A percentile compares a stretch with the other conserved stretches of the same genome.
phyloP scores from a whole-genome alignment of 495 filamentous ascomycete genomes.

The Penicillium tannophilum region DNA sequence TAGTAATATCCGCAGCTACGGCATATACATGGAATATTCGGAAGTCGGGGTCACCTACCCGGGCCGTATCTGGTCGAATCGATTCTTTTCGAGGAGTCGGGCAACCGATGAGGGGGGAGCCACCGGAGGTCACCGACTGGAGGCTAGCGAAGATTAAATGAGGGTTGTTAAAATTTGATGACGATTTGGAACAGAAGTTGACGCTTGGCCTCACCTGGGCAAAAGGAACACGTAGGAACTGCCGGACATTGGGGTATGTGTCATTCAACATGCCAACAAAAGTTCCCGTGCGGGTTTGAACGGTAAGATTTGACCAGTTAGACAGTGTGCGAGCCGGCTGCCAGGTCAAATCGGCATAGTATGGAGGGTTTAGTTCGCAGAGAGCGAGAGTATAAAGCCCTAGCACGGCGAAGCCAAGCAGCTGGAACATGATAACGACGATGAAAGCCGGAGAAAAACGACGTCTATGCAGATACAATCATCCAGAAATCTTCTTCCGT shows the following conservation, averaged over 20 bases:
- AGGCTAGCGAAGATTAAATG: not conserved
- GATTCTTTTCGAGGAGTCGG: conserved; percentile 4
- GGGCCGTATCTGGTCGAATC: conserved; percentile 17
- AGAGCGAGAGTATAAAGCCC: too few species aligned
- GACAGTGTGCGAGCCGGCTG: conserved; percentile 13
- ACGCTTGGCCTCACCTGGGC: conserved; percentile 1
- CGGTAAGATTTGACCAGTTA: conserved; percentile 20
- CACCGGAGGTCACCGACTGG: conserved; percentile 14
- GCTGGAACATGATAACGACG: too few species aligned
- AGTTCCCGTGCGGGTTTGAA: conserved; percentile 15
- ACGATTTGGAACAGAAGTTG: too few species aligned
- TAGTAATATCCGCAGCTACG: too few species aligned
- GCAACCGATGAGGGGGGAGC: conserved; percentile 8
- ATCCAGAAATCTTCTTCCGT: too few species aligned
- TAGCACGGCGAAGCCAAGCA: too few species aligned
- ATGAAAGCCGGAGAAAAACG: too few species aligned
- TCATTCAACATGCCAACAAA: conserved; percentile 14
- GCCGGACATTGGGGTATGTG: conserved; percentile 12
- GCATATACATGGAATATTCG: not conserved
- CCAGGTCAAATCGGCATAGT: conserved; percentile 19
- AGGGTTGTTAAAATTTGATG: too few species aligned
- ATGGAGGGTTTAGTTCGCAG: conserved; percentile 5
- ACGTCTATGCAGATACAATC: too few species aligned
- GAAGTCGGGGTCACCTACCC: not conserved
- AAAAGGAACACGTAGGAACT: conserved; percentile 13